Evolutionary conservation across 345 rosid genomes (phyloP).

Genomic region (Raphanus sativus): DNA sequence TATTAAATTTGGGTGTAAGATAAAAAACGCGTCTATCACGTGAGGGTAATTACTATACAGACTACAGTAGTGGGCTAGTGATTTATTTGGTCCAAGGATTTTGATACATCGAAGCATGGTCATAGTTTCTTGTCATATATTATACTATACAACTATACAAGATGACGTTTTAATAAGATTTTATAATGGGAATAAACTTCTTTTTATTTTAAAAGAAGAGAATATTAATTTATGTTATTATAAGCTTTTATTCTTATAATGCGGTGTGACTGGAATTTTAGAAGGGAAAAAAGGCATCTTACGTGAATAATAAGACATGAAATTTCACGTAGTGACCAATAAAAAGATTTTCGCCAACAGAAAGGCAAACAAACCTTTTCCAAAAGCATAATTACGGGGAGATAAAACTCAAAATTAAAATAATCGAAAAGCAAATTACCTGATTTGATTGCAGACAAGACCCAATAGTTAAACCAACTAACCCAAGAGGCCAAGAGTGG

Average conservation of each 20-base stretch:
- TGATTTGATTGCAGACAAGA: not conserved
- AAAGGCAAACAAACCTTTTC: not conserved
- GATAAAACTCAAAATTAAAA: not conserved
- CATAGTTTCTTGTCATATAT: not conserved
- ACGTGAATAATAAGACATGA: not conserved
- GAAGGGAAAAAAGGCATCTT: not conserved
- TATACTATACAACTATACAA: too few relatives aligned
- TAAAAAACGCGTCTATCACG: not conserved
- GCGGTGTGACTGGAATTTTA: not conserved
- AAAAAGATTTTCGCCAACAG: not conserved
- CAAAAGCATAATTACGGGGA: conserved; percentile 10
- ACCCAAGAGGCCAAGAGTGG: too few relatives aligned
- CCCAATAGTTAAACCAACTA: too few relatives aligned
- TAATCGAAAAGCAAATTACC: not conserved
- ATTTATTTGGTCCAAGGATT: not conserved
- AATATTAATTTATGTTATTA: not conserved
- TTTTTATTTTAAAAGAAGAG: not conserved
- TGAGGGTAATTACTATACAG: not conserved
- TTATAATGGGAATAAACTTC: not conserved
- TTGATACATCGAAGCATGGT: not conserved
- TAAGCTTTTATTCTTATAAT: not conserved
- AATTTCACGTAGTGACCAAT: not conserved
- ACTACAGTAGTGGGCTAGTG: not conserved
- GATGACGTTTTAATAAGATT: not conserved
- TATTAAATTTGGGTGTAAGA: not conserved